Evolutionary conservation across 495 filamentous ascomycete species (phyloP), one percentile per base, ranked within the genome.

Genomic region (Penicillium cataractarum): DNA sequence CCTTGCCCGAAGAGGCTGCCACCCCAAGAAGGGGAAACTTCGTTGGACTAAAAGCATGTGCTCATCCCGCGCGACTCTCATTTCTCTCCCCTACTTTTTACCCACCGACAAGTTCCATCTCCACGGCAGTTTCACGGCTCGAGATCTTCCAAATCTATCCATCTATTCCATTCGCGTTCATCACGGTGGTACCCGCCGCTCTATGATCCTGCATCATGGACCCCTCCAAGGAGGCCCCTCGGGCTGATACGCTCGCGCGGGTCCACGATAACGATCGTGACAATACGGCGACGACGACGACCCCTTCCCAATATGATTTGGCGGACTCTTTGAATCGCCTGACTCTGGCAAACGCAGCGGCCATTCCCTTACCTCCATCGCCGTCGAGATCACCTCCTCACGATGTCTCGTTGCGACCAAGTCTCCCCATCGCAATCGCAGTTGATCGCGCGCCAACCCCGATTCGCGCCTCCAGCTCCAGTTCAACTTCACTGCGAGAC

Each of bases 391-490:
- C 72, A 55, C 75, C 76, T 42, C 69, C 73, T 31, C 65, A 68
- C 55, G 66, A 73, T 58, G 66, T 60, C 57, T 52, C 72, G 55
- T 53, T 68, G 75, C 71, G 67, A 61, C 51, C n/a, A n/a, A 33
- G 32, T 37, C 59, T 60, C 27, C 55, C 57, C 24, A 24, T 63
- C 51, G 55, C 55, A 40, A 65, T 57, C 37, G 62, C n/a, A 26
- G 51, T 29, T 31, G 31, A 33, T n/a, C 31, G 66, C 58, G 71
- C 67, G 44, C 46, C 59, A 22, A 48, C 78, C 66, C 71, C 84
- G 70, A 71, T 82, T 73, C 78, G 85, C 77, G 71, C 74, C 70
- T 71, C 82, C 64, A 80, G 83, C 74, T 74, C 75, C 72, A 73
- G 80, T 77, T 74, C 85, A 6, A 52, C 5, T n/a, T 17, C 26